Evolutionary conservation across 2,329 filamentous ascomycete species (phyloP).

Genomic region (Pseudogymnoascus pannorum): DNA sequence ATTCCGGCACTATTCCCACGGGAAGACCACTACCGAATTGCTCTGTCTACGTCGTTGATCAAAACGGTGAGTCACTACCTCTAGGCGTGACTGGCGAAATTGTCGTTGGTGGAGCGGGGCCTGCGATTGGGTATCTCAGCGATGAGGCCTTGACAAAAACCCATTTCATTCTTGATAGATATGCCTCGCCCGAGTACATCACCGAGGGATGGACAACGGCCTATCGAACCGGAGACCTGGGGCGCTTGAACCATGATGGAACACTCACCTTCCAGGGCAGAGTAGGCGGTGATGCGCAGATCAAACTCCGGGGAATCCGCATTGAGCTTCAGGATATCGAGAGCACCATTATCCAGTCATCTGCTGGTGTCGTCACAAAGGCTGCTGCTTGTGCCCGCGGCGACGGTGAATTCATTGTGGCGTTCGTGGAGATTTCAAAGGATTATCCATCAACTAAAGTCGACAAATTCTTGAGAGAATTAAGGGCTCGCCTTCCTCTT

Average conservation of each 20-base stretch:
- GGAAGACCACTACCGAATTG: slow-evolving; percentile 17
- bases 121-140: slow-evolving; percentile 32
- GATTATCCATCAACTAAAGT: not conserved
- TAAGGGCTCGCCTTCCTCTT: slow-evolving; percentile 17
- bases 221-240: slow-evolving; percentile 29
- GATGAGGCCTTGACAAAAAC: slow-evolving; percentile 16
- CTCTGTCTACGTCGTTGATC: slow-evolving; percentile 35
- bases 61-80: slow-evolving; percentile 30
- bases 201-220: slow-evolving; percentile 12
- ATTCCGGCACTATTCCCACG: not conserved
- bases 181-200: slow-evolving; percentile 8
- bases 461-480: not conserved
- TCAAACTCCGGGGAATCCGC: slow-evolving; percentile 33
- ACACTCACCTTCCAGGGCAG: slow-evolving; percentile 27
- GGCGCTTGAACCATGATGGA: slow-evolving; percentile 24
- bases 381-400: slow-evolving; percentile 23
- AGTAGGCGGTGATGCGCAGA: slow-evolving; percentile 28
- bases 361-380: slow-evolving; percentile 21
- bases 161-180: slow-evolving; percentile 13
- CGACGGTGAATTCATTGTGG: slow-evolving; percentile 27
- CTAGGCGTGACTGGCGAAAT: slow-evolving; percentile 38
- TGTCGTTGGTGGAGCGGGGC: slow-evolving; percentile 32
- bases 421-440: slow-evolving; percentile 29
- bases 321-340: slow-evolving; percentile 39
- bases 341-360: slow-evolving; percentile 22